Evolutionary conservation across 257 asterid genomes (phyloP).

Genomic region (Plantago elongata): DNA sequence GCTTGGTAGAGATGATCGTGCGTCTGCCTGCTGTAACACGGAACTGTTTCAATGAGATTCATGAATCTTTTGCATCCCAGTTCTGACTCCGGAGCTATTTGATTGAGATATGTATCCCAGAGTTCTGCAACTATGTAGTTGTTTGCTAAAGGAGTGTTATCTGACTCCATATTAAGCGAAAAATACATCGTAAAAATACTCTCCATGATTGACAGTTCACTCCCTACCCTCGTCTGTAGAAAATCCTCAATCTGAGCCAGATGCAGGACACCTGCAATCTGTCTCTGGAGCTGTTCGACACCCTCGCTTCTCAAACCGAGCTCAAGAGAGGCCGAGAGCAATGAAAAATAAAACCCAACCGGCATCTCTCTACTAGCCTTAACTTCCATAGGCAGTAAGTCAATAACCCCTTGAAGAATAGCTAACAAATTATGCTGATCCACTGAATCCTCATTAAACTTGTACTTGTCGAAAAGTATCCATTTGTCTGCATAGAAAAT

Average conservation of each 20-base stretch:
- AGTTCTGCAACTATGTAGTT: conserved; percentile 38
- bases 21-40: conserved; percentile 44
- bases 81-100: conserved; percentile 38
- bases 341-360: conserved; percentile 53
- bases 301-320: conserved; percentile 34
- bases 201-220: conserved; percentile 44
- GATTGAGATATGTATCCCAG: conserved; percentile 59
- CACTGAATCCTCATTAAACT: conserved; percentile 11
- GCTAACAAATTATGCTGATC: conserved; percentile 16
- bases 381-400: conserved; percentile 43
- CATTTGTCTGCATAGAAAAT: conserved; percentile 51
- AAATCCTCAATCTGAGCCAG: conserved; percentile 51
- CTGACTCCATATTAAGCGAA: conserved; percentile 26
- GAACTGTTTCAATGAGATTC: conserved; percentile 55
- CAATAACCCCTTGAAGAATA: conserved; percentile 41
- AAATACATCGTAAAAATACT: conserved; percentile 42
- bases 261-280: conserved; percentile 41
- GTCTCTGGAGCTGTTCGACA: conserved; percentile 43
- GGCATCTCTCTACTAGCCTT: conserved; percentile 48
- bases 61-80: conserved; percentile 35
- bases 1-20: conserved; percentile 70
- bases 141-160: conserved; percentile 27
- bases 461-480: conserved; percentile 26
- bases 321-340: conserved; percentile 43
- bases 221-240: conserved; percentile 24